Percentiles rank a stretch among this genome's conserved stretches.
Evolutionary conservation across 106 monocot genomes (phyloP).

Genomic region (Iris macrosiphon): DNA sequence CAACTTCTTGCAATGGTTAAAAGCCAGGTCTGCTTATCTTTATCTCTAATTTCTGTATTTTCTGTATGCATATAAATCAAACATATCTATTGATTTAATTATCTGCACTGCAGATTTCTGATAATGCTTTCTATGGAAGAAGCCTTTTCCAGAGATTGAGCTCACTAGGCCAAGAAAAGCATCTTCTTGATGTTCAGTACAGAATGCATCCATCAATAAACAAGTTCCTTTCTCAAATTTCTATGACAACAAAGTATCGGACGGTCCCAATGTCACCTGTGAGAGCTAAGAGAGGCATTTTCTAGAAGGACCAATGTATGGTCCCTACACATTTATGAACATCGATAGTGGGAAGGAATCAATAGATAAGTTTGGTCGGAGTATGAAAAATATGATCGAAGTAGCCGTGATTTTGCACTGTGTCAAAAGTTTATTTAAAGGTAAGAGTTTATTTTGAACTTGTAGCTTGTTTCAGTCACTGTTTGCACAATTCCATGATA

Average conservation of each 20-base stretch:
- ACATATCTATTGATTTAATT: not conserved
- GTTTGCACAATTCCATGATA: not conserved
- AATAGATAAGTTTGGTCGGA: slow-evolving; percentile 4
- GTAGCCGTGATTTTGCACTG: slow-evolving; percentile 16
- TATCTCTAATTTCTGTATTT: not conserved
- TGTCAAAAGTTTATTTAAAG: slow-evolving; percentile 11
- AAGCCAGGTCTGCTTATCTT: slow-evolving; percentile 47
- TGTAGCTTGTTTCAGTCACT: not conserved
- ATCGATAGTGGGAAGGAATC: slow-evolving; percentile 23
- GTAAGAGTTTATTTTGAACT: not conserved
- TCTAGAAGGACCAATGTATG: slow-evolving; percentile 22
- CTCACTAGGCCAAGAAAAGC: slow-evolving; percentile 28
- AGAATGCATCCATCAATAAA: slow-evolving; percentile 83
- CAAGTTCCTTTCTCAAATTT: slow-evolving; percentile 12
- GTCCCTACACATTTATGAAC: slow-evolving; percentile 32
- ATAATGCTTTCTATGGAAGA: slow-evolving; percentile 32
- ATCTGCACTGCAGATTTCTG: slow-evolving; percentile 20
- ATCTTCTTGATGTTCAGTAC: slow-evolving; percentile 56
- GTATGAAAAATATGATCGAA: slow-evolving; percentile 32
- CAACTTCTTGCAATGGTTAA: slow-evolving; percentile 23
- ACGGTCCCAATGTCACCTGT: slow-evolving; percentile 26
- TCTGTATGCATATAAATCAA: not conserved
- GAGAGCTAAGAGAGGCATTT: slow-evolving; percentile 7
- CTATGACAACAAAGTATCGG: slow-evolving; percentile 16
- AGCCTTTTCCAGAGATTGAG: slow-evolving; percentile 72